Evolutionary conservation across 257 asterid species (phyloP).

Genomic region (Nicotiana obtusifolia): DNA sequence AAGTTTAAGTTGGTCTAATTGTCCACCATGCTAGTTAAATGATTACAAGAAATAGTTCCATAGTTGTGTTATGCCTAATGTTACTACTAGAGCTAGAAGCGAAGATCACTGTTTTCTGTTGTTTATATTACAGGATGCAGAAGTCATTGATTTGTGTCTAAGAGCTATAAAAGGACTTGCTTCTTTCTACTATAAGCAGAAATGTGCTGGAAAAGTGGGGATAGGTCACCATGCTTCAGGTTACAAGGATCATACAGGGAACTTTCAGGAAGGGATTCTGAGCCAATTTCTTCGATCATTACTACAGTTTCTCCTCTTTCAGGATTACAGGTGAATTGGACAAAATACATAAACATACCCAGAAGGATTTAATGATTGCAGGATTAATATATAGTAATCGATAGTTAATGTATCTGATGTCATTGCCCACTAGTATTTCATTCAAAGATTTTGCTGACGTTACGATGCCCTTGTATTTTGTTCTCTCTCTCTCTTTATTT

Average conservation of each 20-base stretch:
- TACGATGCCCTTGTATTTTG: background rate
- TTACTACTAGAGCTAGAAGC: background rate
- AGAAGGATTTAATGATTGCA: background rate
- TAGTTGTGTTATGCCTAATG: background rate
- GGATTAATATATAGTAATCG: background rate
- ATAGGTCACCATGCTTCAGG: constrained; percentile 71
- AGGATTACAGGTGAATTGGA: constrained; percentile 71
- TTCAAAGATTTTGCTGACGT: background rate
- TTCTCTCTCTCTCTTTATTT: background rate
- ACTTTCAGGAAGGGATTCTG: constrained; percentile 72
- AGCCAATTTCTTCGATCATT: constrained; percentile 67
- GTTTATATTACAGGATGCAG: constrained; percentile 49
- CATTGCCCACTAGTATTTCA: background rate
- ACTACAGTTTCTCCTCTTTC: constrained; percentile 80
- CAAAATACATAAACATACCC: background rate
- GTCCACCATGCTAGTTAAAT: constrained; percentile 6
- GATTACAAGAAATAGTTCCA: background rate
- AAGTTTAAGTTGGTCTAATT: background rate
- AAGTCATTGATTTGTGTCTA: constrained; percentile 73
- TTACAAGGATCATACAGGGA: constrained; percentile 61
- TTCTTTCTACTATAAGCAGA: constrained; percentile 82
- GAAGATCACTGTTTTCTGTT: constrained; percentile 13
- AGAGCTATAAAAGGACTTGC: constrained; percentile 82
- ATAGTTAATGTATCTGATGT: background rate
- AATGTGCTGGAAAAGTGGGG: constrained; percentile 68